Conservation (phyloP, 148 eudicot genomes). For the Camellia granthamiana region DNA sequence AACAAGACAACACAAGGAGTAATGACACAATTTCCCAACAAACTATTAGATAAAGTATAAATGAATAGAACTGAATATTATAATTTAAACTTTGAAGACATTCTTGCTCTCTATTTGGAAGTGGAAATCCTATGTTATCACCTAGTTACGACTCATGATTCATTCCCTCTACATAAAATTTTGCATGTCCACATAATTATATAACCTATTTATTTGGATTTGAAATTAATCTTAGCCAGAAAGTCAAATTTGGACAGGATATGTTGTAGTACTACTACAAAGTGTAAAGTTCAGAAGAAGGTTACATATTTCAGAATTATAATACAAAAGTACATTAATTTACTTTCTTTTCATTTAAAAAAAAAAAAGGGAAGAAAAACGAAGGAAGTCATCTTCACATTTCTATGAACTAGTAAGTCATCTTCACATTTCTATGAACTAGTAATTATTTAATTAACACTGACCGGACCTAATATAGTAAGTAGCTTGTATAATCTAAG, state of each 20-base stretch:
- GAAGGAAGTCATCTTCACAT: not conserved
- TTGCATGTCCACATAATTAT: not conserved
- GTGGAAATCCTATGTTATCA: not conserved
- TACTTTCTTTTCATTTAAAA: not conserved
- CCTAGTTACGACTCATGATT: slow-evolving; percentile 2
- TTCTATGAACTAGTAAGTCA: not conserved
- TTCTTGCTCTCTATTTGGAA: not conserved
- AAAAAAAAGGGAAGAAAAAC: not conserved
- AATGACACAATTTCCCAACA: not conserved
- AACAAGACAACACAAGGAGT: too few species aligned
- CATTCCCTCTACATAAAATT: not conserved
- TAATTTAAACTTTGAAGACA: not conserved
- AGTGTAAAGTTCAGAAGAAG: not conserved
- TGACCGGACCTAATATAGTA: not conserved
- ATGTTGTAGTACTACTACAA: not conserved
- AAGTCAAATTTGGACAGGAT: not conserved
- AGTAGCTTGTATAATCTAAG: not conserved
- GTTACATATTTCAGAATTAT: slow-evolving; percentile 3
- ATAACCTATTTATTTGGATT: not conserved
- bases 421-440: not conserved
- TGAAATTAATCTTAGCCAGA: not conserved
- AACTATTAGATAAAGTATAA: not conserved
- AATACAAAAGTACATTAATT: not conserved
- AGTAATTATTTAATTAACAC: not conserved
- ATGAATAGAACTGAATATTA: not conserved